phyloP scores from a whole-genome alignment of 176 grass and related monocot genomes.

The Carex kokanica region DNA sequence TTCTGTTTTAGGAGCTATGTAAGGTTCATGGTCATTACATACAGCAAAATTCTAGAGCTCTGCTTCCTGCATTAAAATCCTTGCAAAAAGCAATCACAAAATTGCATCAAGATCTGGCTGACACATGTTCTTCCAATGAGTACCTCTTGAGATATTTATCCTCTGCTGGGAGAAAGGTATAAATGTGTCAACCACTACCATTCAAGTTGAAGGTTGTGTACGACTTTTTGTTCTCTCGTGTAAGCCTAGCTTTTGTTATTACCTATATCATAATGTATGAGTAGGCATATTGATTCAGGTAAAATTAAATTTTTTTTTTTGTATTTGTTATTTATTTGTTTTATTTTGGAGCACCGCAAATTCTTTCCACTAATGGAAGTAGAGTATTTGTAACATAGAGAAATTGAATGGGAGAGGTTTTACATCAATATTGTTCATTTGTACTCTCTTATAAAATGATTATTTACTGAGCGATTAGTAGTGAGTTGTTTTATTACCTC shows the following conservation, averaged over 20 bases:
- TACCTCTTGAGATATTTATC: constrained; percentile 85
- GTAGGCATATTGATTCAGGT: neutral
- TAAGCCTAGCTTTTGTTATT: neutral
- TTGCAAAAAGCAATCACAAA: constrained; percentile 87
- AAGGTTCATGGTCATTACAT: constrained; percentile 86
- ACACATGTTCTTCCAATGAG: constrained; percentile 93
- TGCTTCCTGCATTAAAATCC: constrained; percentile 69
- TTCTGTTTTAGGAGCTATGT: constrained; percentile 59
- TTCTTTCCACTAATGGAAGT: neutral
- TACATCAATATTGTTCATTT: neutral
- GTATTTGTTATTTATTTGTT: neutral
- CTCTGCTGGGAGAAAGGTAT: constrained; percentile 46
- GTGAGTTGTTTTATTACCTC: neutral
- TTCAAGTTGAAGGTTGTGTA: constrained; percentile 5
- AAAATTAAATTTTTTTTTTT: constrained; percentile 13
- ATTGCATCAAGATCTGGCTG: constrained; percentile 82
- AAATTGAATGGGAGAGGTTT: neutral
- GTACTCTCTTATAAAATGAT: neutral
- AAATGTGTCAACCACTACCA: neutral
- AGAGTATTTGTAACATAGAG: neutral
- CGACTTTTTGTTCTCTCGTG: neutral
- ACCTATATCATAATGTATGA: constrained; percentile 7
- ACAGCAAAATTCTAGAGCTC: constrained; percentile 74
- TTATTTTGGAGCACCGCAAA: neutral
- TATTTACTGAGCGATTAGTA: neutral